These are phyloP conservation scores for Colletotrichum echinochloae DNA, from an alignment of 2,329 filamentous ascomycete species.

Conservation along the genomic window DNA sequence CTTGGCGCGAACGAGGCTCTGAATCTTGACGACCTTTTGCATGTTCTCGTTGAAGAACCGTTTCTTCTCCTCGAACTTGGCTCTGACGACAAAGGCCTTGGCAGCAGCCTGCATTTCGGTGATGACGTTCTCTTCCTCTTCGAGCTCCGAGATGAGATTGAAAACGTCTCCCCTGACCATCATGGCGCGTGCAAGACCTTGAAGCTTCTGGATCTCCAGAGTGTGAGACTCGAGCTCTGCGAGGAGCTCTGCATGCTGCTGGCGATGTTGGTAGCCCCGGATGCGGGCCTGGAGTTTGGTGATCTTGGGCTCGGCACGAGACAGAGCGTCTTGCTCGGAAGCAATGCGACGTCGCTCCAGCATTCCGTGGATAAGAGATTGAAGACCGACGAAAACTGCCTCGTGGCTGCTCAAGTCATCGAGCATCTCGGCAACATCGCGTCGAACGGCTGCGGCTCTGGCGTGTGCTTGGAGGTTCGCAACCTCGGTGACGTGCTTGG, in stretches of 20 bases:
- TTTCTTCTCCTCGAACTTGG: conserved; percentile 84
- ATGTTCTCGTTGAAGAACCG: conserved; percentile 95
- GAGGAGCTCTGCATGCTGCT: conserved; percentile 71
- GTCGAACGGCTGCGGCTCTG: conserved; percentile 67
- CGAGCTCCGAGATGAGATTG: conserved; percentile 79
- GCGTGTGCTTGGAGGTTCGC: conserved; percentile 63
- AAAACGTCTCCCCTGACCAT: conserved; percentile 81
- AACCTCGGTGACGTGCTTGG: conserved; percentile 56
- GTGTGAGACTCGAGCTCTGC: conserved; percentile 77
- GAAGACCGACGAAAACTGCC: conserved; percentile 62
- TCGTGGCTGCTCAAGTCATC: conserved; percentile 61
- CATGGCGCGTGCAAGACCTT: conserved; percentile 83
- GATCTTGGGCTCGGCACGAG: conserved; percentile 67
- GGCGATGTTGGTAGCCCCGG: conserved; percentile 74
- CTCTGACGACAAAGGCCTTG: conserved; percentile 79
- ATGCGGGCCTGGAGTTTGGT: conserved; percentile 74
- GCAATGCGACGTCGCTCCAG: conserved; percentile 64
- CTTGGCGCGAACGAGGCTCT: conserved; percentile 94
- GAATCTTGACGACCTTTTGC: conserved; percentile 98
- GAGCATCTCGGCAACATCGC: conserved; percentile 61
- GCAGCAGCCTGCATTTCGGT: conserved; percentile 80
- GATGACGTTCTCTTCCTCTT: conserved; percentile 84
- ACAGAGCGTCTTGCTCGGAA: conserved; percentile 65
- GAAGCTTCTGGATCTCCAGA: conserved; percentile 75
- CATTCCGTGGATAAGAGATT: conserved; percentile 72